These are phyloP conservation scores for Hapsidospora chrysogenum DNA, from an alignment of 495 filamentous ascomycete species.

Conservation along the genomic window DNA sequence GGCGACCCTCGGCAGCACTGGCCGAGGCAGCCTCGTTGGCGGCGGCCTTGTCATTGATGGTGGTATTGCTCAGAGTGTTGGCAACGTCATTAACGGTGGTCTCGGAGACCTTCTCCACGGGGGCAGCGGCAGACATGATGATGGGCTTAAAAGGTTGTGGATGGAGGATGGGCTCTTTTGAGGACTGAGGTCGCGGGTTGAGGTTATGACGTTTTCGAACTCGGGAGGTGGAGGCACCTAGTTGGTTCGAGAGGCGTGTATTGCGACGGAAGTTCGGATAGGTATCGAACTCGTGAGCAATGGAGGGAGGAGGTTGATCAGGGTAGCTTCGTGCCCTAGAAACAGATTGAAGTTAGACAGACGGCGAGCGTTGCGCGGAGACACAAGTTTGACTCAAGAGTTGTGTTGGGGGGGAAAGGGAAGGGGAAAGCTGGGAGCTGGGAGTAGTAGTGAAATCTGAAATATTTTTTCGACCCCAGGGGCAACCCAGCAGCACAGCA, in stretches of 20 bases:
- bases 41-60: conserved; percentile 37
- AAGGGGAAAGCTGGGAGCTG: conserved; percentile 6
- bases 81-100: conserved; percentile 62
- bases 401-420: conserved; percentile 15
- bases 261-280: conserved; percentile 1
- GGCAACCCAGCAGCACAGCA: not conserved
- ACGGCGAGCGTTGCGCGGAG: conserved; percentile 26
- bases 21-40: conserved; percentile 80
- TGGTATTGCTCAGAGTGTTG: conserved; percentile 64
- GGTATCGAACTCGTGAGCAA: conserved; percentile 13
- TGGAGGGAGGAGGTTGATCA: conserved; percentile 41
- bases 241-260: too few species aligned
- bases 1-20: conserved; percentile 94
- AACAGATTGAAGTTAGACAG: conserved; percentile 24
- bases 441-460: conserved; percentile 1
- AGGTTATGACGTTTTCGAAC: too few species aligned
- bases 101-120: conserved; percentile 44
- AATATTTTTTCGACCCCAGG: conserved; percentile 4
- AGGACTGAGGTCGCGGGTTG: conserved; percentile 16
- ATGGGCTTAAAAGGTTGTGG: conserved; percentile 4
- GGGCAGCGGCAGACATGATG: conserved; percentile 36
- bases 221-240: conserved; percentile 2
- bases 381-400: conserved; percentile 10
- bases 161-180: too few species aligned
- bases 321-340: conserved; percentile 92